Percentiles rank a stretch among this genome's conserved stretches.
Evolutionary conservation across 2,329 filamentous ascomycete genomes (phyloP).

Genomic region (Teratosphaeria gauchensis): DNA sequence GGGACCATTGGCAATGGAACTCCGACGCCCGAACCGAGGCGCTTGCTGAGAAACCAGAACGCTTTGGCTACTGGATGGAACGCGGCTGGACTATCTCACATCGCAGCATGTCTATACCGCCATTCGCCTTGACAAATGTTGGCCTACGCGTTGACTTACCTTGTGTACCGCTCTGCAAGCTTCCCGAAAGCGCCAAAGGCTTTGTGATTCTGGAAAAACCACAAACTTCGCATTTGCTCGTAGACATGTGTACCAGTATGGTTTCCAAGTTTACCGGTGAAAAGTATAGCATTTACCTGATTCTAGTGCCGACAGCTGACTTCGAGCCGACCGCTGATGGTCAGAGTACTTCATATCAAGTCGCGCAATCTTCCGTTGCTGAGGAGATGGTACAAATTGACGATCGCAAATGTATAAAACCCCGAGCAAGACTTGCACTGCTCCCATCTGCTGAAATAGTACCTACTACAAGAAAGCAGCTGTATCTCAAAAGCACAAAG

Average conservation of each 20-base stretch:
- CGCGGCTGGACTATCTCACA: neutral
- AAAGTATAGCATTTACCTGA: too few relatives aligned
- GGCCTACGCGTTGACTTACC: neutral
- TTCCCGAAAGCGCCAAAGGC: neutral
- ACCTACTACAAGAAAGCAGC: neutral
- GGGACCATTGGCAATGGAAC: constrained; percentile 10
- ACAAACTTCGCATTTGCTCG: neutral
- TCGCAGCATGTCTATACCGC: neutral
- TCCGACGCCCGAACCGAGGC: too few relatives aligned
- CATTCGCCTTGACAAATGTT: neutral
- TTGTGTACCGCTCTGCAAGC: neutral
- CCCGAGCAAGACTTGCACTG: neutral
- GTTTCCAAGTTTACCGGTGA: too few relatives aligned
- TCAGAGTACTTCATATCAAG: too few relatives aligned
- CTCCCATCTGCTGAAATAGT: neutral
- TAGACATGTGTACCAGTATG: neutral
- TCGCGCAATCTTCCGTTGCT: too few relatives aligned
- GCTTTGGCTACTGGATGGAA: neutral
- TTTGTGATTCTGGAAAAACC: neutral
- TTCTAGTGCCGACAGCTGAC: too few relatives aligned
- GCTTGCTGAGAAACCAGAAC: neutral
- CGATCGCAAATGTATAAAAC: neutral
- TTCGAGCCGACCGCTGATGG: too few relatives aligned
- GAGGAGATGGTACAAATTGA: too few relatives aligned
- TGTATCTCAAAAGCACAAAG: neutral